A percentile compares a stretch with the other conserved stretches of the same genome.
Evolutionary conservation across 1,284 basidiomycete species (phyloP).

Genomic region (Trichosporon ovoides): DNA sequence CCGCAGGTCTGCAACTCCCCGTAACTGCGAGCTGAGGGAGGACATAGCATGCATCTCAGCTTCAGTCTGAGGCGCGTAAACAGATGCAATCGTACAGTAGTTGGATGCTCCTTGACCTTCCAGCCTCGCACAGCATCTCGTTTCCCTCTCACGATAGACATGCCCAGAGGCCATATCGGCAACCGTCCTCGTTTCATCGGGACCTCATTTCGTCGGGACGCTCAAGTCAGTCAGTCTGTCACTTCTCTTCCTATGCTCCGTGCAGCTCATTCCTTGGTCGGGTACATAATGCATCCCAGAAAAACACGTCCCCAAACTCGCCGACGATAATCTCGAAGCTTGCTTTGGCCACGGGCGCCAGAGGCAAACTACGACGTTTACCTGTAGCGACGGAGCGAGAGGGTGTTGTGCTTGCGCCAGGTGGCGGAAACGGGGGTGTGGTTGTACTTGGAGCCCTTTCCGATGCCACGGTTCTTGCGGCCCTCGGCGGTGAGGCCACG

Average conservation of each 20-base stretch:
- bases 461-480: slow-evolving; percentile 76
- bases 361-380: slow-evolving; percentile 52
- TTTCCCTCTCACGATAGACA: no score
- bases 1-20: no score
- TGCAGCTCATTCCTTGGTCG: not conserved
- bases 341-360: slow-evolving; percentile 14
- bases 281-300: slow-evolving; percentile 7
- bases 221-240: not conserved
- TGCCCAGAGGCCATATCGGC: no score
- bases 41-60: no score
- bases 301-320: slow-evolving; percentile 2
- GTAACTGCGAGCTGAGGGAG: no score
- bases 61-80: no score
- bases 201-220: no score
- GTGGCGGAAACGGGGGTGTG: slow-evolving; percentile 84
- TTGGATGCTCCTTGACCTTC: no score
- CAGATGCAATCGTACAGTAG: no score
- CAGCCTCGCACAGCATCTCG: no score
- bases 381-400: slow-evolving; percentile 96
- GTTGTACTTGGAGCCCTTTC: slow-evolving; percentile 94
- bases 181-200: no score
- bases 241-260: not conserved
- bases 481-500: slow-evolving; percentile 95
- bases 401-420: slow-evolving; percentile 97
- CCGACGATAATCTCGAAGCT: not conserved